Percentiles rank a stretch among this genome's conserved stretches.
Conservation (phyloP, 2,329 filamentous ascomycete species). For the Colletotrichum zoysiae region DNA sequence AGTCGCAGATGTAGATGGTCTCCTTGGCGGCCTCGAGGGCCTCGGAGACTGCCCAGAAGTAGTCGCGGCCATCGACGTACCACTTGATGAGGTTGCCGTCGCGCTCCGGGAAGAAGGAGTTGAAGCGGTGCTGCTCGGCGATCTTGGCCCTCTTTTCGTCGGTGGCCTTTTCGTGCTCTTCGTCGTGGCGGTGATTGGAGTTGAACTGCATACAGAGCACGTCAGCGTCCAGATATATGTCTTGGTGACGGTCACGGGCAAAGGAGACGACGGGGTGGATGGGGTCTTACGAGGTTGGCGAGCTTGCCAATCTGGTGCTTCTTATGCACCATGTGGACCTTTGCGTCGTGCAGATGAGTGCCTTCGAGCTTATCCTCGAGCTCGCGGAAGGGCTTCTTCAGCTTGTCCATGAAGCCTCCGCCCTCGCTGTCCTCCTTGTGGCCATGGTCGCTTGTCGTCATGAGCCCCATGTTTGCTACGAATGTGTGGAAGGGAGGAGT, state of each 20-base stretch:
- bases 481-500: neutral
- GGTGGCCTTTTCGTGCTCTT: slow-evolving; percentile 87
- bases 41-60: slow-evolving; percentile 92
- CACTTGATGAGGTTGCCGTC: slow-evolving; percentile 92
- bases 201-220: slow-evolving; percentile 72
- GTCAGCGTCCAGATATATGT: slow-evolving; percentile 16
- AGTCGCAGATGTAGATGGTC: slow-evolving; percentile 95
- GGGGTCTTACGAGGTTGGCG: slow-evolving; percentile 67
- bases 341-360: slow-evolving; percentile 68
- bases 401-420: slow-evolving; percentile 57
- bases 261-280: no score
- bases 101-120: slow-evolving; percentile 90
- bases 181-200: slow-evolving; percentile 90
- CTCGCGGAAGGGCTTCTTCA: slow-evolving; percentile 62
- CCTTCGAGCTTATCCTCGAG: slow-evolving; percentile 67
- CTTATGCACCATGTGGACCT: slow-evolving; percentile 68
- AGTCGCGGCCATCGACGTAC: slow-evolving; percentile 96
- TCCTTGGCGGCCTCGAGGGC: slow-evolving; percentile 92
- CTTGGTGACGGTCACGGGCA: neutral
- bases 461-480: slow-evolving; percentile 31
- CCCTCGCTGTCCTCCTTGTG: slow-evolving; percentile 44
- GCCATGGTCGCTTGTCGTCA: slow-evolving; percentile 28
- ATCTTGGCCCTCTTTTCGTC: slow-evolving; percentile 84
- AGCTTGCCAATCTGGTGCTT: slow-evolving; percentile 77
- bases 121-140: slow-evolving; percentile 81